Conservation (phyloP, 1,284 basidiomycete species). For the Rhodotorula sp. region DNA sequence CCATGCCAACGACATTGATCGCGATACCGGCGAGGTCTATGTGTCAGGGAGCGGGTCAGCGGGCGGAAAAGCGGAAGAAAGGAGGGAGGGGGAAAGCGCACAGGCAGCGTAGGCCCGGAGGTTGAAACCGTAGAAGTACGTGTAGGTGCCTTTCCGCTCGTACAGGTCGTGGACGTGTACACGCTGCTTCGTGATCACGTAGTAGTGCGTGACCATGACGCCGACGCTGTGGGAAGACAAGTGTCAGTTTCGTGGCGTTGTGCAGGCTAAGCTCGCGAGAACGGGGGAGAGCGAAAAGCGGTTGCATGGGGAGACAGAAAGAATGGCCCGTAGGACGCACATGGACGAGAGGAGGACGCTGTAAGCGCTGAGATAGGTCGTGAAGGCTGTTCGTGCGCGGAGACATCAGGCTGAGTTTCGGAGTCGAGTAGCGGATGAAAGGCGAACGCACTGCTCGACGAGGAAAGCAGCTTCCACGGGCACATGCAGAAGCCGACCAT, state of each 20-base stretch:
- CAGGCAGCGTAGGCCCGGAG: conserved; percentile 58
- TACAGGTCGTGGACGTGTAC: conserved; percentile 74
- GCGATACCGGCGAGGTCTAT: conserved; percentile 69
- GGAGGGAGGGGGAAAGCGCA: neutral
- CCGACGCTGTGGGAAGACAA: conserved; percentile 1
- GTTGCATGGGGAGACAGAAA: conserved; percentile 51
- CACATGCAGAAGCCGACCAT: conserved; percentile 63
- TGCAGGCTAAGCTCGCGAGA: neutral
- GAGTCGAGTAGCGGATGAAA: neutral
- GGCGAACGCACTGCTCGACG: conserved; percentile 59
- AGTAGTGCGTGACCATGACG: conserved; percentile 72
- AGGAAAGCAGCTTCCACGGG: conserved; percentile 77
- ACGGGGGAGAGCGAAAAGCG: neutral
- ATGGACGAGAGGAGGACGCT: conserved; percentile 79
- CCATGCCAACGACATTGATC: conserved; percentile 69
- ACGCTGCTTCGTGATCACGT: conserved; percentile 70
- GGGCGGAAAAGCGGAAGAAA: conserved; percentile 46
- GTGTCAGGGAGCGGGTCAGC: neutral
- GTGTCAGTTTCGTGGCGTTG: neutral
- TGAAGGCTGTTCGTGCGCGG: conserved; percentile 63
- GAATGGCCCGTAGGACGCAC: conserved; percentile 58
- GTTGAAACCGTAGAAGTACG: conserved; percentile 74
- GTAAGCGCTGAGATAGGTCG: conserved; percentile 77
- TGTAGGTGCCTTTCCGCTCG: conserved; percentile 67
- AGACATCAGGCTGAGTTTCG: neutral